Percentiles rank a stretch among this genome's conserved stretches.
phyloP scores from a whole-genome alignment of 2,329 filamentous ascomycete species.

The Botrytis fragariae region DNA sequence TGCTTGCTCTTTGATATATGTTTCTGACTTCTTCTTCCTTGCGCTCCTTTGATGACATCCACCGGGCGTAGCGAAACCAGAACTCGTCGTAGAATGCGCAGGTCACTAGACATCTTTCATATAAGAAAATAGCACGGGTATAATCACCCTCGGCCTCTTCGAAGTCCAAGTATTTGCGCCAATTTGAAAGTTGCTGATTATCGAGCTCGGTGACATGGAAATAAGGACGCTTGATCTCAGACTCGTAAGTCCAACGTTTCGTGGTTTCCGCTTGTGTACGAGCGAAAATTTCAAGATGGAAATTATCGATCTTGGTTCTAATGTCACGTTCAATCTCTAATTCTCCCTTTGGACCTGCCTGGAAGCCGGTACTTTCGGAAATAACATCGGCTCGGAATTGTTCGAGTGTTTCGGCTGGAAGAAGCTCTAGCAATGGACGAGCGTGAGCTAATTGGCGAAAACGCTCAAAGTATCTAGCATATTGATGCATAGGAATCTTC shows the following conservation, averaged over 20 bases:
- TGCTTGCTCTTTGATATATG: constrained; percentile 85
- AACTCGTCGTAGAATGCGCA: constrained; percentile 96
- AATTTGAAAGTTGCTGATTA: constrained; percentile 78
- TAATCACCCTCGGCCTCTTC: constrained; percentile 84
- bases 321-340: constrained; percentile 81
- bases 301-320: constrained; percentile 72
- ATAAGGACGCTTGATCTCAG: constrained; percentile 91
- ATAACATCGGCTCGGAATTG: constrained; percentile 72
- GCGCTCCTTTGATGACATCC: constrained; percentile 78
- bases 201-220: constrained; percentile 96
- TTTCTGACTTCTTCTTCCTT: constrained; percentile 89
- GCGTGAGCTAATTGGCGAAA: constrained; percentile 75
- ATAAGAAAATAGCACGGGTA: constrained; percentile 73
- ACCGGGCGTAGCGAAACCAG: constrained; percentile 94
- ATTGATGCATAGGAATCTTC: constrained; percentile 91
- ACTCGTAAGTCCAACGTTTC: constrained; percentile 92
- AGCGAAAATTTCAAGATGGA: constrained; percentile 78
- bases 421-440: constrained; percentile 71
- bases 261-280: constrained; percentile 83
- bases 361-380: constrained; percentile 55
- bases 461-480: constrained; percentile 89
- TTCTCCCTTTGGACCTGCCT: constrained; percentile 58
- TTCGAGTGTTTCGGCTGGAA: constrained; percentile 63
- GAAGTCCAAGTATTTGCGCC: constrained; percentile 95
- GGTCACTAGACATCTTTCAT: constrained; percentile 89